These are phyloP conservation scores for Canavalia gladiata DNA, from an alignment of 306 rosid genomes.

Conservation along the genomic window DNA sequence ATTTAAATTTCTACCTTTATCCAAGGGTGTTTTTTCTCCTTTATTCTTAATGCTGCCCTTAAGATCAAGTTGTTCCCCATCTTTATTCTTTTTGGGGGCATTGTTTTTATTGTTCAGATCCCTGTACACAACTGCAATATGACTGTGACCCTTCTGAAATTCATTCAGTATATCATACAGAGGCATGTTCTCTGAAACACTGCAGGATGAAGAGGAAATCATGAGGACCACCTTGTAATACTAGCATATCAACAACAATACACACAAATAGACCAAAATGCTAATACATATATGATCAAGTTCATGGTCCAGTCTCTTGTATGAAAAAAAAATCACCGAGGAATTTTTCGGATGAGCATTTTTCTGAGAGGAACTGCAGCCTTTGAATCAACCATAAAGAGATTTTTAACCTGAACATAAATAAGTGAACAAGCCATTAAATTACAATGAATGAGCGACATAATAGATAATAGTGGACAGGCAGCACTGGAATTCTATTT, in stretches of 20 bases:
- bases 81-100: slow-evolving; percentile 55
- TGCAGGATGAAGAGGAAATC: slow-evolving; percentile 52
- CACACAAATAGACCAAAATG: slow-evolving; percentile 27
- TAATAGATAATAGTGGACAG: neutral
- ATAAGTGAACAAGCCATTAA: slow-evolving; percentile 31
- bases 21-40: slow-evolving; percentile 53
- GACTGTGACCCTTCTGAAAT: slow-evolving; percentile 99
- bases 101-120: slow-evolving; percentile 69
- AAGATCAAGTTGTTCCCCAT: slow-evolving; percentile 55
- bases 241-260: slow-evolving; percentile 14
- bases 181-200: slow-evolving; percentile 98
- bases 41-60: slow-evolving; percentile 62
- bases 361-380: slow-evolving; percentile 76
- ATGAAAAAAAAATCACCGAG: slow-evolving; percentile 67
- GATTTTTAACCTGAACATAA: slow-evolving; percentile 88
- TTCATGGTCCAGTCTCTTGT: slow-evolving; percentile 27
- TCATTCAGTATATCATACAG: slow-evolving; percentile 93
- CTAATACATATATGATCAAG: slow-evolving; percentile 17
- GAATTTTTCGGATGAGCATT: slow-evolving; percentile 90
- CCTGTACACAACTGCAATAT: slow-evolving; percentile 93
- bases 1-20: slow-evolving; percentile 62
- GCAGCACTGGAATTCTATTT: slow-evolving; percentile 25
- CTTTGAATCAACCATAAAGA: slow-evolving; percentile 77
- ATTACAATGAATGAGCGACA: slow-evolving; percentile 27
- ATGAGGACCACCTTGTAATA: slow-evolving; percentile 28